Evolutionary conservation across 306 rosid species (phyloP).

Genomic region (Adenanthera pavonina): DNA sequence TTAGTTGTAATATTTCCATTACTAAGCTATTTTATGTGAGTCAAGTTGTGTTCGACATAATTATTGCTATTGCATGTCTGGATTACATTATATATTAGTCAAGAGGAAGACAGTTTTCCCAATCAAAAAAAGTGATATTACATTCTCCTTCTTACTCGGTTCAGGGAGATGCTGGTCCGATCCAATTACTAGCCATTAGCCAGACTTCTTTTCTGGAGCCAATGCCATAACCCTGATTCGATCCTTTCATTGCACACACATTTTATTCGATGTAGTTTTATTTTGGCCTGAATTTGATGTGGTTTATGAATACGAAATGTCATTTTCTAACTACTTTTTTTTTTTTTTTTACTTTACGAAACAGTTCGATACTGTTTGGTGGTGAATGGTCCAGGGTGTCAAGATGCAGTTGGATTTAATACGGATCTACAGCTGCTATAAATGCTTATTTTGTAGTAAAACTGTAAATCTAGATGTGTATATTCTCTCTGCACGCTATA

Average conservation of each 20-base stretch:
- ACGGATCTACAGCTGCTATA: slow-evolving; percentile 35
- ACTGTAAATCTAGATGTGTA: slow-evolving; percentile 38
- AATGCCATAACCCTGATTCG: not conserved
- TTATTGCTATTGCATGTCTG: not conserved
- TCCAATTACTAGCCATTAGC: slow-evolving; percentile 10
- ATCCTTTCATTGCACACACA: slow-evolving; percentile 11
- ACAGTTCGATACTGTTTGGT: slow-evolving; percentile 19
- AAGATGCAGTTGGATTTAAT: slow-evolving; percentile 17
- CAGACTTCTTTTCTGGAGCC: not conserved
- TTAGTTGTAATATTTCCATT: not conserved
- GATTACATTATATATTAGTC: not conserved
- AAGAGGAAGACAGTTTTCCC: not conserved
- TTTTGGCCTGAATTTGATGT: not conserved
- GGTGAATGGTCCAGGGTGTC: slow-evolving; percentile 26
- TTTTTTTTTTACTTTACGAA: slow-evolving; percentile 12
- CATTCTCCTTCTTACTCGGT: not conserved
- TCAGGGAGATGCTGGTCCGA: slow-evolving; percentile 13
- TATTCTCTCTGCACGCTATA: slow-evolving; percentile 34
- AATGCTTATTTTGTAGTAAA: not conserved
- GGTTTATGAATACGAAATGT: slow-evolving; percentile 26
- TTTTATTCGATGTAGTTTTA: slow-evolving; percentile 32
- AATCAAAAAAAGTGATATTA: not conserved
- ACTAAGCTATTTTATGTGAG: not conserved
- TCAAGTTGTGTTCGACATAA: not conserved
- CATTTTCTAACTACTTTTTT: not conserved